Evolutionary conservation across 768 basidiomycete species (phyloP).

Genomic region (Hortiboletus campestris): DNA sequence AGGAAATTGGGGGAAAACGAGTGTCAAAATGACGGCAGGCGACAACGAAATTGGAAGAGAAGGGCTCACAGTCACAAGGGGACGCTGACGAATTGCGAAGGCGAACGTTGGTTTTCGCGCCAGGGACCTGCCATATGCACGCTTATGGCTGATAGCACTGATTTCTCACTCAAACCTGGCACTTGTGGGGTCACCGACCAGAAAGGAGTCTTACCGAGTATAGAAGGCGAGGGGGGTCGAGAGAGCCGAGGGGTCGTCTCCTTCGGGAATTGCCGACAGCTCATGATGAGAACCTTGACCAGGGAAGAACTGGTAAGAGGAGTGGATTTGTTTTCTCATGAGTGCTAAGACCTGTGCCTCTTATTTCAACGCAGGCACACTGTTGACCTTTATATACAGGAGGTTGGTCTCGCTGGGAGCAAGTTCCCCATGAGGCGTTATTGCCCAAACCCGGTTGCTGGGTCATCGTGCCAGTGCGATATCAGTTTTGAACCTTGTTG

Average conservation of each 20-base stretch:
- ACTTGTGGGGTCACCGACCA: neutral
- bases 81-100: constrained; percentile 19
- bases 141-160: no score
- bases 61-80: constrained; percentile 9
- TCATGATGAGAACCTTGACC: constrained; percentile 3
- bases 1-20: neutral
- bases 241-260: neutral
- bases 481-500: constrained; percentile 13
- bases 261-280: constrained; percentile 16
- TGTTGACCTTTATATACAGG: constrained; percentile 6
- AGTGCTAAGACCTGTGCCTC: constrained; percentile 6
- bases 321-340: neutral
- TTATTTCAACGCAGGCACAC: constrained; percentile 20
- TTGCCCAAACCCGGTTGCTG: constrained; percentile 16
- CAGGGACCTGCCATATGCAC: constrained; percentile 14
- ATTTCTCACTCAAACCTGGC: constrained; percentile 9
- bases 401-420: neutral
- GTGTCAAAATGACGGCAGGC: constrained; percentile 18
- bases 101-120: constrained; percentile 26
- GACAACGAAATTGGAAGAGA: constrained; percentile 10
- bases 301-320: neutral
- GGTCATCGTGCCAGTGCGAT: constrained; percentile 11
- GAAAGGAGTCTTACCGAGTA: constrained; percentile 7
- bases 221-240: constrained; percentile 11
- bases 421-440: constrained; percentile 1